phyloP scores from a whole-genome alignment of 257 asterid genomes.

The Ligustrum vulgare region DNA sequence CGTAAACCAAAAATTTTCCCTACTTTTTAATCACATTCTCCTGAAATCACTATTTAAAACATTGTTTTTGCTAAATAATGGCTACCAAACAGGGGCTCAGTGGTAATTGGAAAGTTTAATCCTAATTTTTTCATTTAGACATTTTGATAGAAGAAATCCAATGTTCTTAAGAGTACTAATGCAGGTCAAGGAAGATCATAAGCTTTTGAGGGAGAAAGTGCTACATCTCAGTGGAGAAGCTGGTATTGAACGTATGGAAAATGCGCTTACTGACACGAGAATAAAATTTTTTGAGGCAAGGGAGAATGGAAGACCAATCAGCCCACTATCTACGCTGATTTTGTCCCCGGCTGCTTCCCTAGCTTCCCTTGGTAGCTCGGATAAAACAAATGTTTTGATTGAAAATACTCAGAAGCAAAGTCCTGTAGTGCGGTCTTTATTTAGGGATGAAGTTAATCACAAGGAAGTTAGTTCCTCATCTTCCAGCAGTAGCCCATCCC shows the following conservation, averaged over 20 bases:
- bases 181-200: slow-evolving; percentile 80
- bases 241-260: slow-evolving; percentile 79
- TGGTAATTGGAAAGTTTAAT: no score
- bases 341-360: slow-evolving; percentile 45
- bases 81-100: no score
- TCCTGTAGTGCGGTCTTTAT: slow-evolving; percentile 65
- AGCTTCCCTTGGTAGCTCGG: slow-evolving; percentile 35
- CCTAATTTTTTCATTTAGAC: background rate
- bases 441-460: slow-evolving; percentile 39
- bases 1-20: no score
- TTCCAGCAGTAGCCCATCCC: slow-evolving; percentile 23
- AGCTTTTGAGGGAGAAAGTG: slow-evolving; percentile 78
- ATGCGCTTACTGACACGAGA: slow-evolving; percentile 62
- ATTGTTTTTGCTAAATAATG: no score
- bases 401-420: slow-evolving; percentile 42
- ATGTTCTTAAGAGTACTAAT: background rate
- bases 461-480: slow-evolving; percentile 34
- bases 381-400: slow-evolving; percentile 32
- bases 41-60: no score
- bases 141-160: background rate
- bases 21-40: no score
- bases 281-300: slow-evolving; percentile 52
- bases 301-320: slow-evolving; percentile 49
- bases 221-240: slow-evolving; percentile 80
- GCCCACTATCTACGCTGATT: slow-evolving; percentile 42